Conservation (phyloP, 1,284 basidiomycete genomes). For the Laetiporus sulphureus region DNA sequence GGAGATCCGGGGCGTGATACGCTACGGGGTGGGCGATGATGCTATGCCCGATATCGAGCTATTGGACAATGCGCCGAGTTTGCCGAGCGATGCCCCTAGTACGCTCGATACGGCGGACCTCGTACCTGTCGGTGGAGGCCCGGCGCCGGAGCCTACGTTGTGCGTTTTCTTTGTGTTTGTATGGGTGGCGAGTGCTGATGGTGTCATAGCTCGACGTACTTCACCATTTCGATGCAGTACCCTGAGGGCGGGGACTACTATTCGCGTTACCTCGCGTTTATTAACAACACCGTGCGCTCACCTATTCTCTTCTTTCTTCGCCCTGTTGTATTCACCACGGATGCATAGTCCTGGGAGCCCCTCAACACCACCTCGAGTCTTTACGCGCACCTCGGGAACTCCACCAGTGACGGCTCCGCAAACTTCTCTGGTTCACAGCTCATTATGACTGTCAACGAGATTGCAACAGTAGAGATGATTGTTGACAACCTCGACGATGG, state of each 20-base stretch:
- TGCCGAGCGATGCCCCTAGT: slow-evolving; percentile 13
- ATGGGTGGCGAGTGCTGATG: not conserved
- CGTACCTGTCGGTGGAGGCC: slow-evolving; percentile 20
- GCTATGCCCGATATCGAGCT: slow-evolving; percentile 15
- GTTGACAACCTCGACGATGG: slow-evolving; percentile 33
- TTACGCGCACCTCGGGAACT: slow-evolving; percentile 16
- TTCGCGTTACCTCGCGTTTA: slow-evolving; percentile 31
- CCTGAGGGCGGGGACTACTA: slow-evolving; percentile 19
- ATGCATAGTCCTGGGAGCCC: slow-evolving; percentile 28
- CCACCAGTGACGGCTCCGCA: slow-evolving; percentile 14
- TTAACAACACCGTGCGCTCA: slow-evolving; percentile 29
- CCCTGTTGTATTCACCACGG: no score
- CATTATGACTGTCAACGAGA: slow-evolving; percentile 24
- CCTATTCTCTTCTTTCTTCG: no score
- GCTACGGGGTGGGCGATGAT: slow-evolving; percentile 20
- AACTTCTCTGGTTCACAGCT: slow-evolving; percentile 21
- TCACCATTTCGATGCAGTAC: slow-evolving; percentile 31
- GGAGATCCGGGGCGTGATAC: slow-evolving; percentile 28
- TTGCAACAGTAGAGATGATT: slow-evolving; percentile 25
- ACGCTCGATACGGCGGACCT: slow-evolving; percentile 20
- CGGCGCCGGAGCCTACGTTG: slow-evolving; percentile 17
- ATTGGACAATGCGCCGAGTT: slow-evolving; percentile 13
- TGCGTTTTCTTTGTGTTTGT: slow-evolving; percentile 5
- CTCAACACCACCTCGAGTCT: slow-evolving; percentile 24
- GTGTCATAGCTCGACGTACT: slow-evolving; percentile 13